Evolutionary conservation across 441 rosid genomes (phyloP).

Genomic region (Arabidopsis lyrata): DNA sequence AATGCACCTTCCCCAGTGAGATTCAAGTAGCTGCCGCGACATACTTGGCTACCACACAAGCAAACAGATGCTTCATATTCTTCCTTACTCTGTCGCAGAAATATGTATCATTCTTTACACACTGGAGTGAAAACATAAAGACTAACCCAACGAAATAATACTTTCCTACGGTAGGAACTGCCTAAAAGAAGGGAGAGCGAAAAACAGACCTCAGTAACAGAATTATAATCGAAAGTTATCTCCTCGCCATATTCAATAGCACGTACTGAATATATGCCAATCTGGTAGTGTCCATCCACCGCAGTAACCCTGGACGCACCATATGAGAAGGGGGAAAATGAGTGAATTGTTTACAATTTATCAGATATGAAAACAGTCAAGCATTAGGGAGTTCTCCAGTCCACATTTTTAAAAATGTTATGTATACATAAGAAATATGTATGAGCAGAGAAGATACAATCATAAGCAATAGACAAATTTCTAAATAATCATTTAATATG

Average conservation of each 20-base stretch:
- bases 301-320: slow-evolving; percentile 87
- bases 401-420: slow-evolving; percentile 16
- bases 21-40: slow-evolving; percentile 99
- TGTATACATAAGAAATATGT: slow-evolving; percentile 16
- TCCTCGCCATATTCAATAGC: slow-evolving; percentile 92
- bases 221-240: slow-evolving; percentile 98
- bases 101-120: slow-evolving; percentile 42
- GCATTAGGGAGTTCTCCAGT: slow-evolving; percentile 23
- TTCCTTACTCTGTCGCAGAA: slow-evolving; percentile 87
- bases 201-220: slow-evolving; percentile 92
- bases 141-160: slow-evolving; percentile 19
- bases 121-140: slow-evolving; percentile 23
- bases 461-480: slow-evolving; percentile 26
- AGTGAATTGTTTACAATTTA: slow-evolving; percentile 15
- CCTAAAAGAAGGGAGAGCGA: slow-evolving; percentile 29
- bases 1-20: slow-evolving; percentile 99
- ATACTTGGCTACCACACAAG: slow-evolving; percentile 99
- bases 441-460: slow-evolving; percentile 30
- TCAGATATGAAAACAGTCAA: slow-evolving; percentile 14
- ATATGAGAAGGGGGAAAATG: slow-evolving; percentile 27
- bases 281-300: slow-evolving; percentile 97
- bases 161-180: slow-evolving; percentile 30
- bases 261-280: slow-evolving; percentile 91
- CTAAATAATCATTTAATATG: slow-evolving; percentile 11
- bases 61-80: slow-evolving; percentile 99